Percentiles rank a stretch among this genome's conserved stretches.
phyloP scores from a whole-genome alignment of 1,284 basidiomycete genomes.

The Inonotus hispidus region DNA sequence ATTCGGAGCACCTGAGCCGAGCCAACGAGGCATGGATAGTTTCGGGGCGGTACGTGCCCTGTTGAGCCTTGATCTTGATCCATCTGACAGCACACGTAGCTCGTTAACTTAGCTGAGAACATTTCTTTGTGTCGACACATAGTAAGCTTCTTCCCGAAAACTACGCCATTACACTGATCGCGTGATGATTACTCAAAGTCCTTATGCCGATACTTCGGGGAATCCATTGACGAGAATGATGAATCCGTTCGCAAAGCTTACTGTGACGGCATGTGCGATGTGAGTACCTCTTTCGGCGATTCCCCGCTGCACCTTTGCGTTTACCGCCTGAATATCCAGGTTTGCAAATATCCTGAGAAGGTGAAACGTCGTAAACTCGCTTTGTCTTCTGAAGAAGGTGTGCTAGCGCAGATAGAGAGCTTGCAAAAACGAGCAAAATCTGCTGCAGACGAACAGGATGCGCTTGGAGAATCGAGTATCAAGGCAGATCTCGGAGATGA shows the following conservation, averaged over 20 bases:
- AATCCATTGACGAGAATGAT: conserved; percentile 54
- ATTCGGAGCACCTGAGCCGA: conserved; percentile 43
- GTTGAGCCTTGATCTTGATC: background rate
- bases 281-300: conserved; percentile 26
- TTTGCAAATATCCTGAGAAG: conserved; percentile 73
- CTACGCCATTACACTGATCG: background rate
- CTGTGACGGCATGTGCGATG: conserved; percentile 83
- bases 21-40: conserved; percentile 62
- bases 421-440: conserved; percentile 23
- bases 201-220: conserved; percentile 83
- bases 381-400: conserved; percentile 45
- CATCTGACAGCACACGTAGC: conserved; percentile 32
- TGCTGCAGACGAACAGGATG: conserved; percentile 25
- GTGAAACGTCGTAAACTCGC: conserved; percentile 41
- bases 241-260: conserved; percentile 44
- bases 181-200: conserved; percentile 36
- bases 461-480: background rate
- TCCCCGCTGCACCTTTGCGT: background rate
- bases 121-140: conserved; percentile 67
- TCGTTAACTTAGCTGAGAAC: conserved; percentile 66
- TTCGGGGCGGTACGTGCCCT: conserved; percentile 48
- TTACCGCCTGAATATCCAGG: conserved; percentile 34
- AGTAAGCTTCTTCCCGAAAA: conserved; percentile 35
- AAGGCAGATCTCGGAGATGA: background rate
- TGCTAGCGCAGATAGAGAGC: conserved; percentile 29